Evolutionary conservation across 371 early-diverging fungal species (phyloP), one percentile per base, ranked within the genome.

Genomic region (Mortierella sp.): DNA sequence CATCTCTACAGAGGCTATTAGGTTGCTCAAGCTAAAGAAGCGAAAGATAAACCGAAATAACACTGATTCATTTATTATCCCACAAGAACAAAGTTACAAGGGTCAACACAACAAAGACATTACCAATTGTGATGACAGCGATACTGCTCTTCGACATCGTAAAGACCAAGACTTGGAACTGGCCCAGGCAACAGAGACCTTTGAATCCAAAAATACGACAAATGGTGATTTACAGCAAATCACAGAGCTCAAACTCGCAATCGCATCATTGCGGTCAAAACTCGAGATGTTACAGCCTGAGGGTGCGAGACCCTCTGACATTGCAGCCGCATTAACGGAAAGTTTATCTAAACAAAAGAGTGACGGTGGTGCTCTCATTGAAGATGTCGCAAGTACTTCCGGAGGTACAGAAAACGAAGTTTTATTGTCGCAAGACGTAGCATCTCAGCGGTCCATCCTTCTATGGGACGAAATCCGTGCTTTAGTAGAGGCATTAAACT

Each of bases 401-500:
- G 53, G n/a, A 3, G 17, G 29, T n/a, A 57, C 32, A 26, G 64
- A 64, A 2, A 32, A 29, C 32, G 74, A 60, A 7, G 42, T 68
- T 6, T 28, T 73, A 12, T 34, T 78, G 2, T 78, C 79, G 7
- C 79, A 78, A 49, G 34, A 42, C 0, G 45, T 31, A 22, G 49
- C 66, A 47, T 78, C 79, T 9, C 79, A 78, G 49, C 61, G 69
- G n/a, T 69, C 73, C 6, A 61, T 78, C 19, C 32, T 58, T 1
- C 4, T 78, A 34, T 78, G 79, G 79, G 79, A 70, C 19, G 79
- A 78, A 7, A 37, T 78, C 37, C 70, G 55, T 3, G 31, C 62
- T 19, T n/a, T 78, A n/a, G 47, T 78, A 28, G 47, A 61, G 23
- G 57, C 64, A 3, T 43, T 28, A 5, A 34, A 1, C 5, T 68